phyloP scores from a whole-genome alignment of 768 basidiomycete species.

The Filobasidium wieringae region DNA sequence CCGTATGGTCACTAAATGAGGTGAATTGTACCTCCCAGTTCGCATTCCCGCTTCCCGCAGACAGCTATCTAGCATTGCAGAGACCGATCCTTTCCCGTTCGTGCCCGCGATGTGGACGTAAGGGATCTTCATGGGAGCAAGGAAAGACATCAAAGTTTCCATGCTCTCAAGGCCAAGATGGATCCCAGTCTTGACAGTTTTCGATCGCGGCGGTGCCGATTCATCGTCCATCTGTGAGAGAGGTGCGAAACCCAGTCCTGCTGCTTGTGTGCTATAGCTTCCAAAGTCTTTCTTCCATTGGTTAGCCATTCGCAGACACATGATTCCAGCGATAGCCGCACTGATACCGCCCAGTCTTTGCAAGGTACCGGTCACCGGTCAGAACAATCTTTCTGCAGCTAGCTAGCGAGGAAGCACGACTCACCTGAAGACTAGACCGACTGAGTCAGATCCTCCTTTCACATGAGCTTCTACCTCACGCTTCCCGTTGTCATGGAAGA shows the following conservation, averaged over 20 bases:
- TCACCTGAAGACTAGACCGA: conserved; percentile 68
- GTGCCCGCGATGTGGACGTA: conserved; percentile 88
- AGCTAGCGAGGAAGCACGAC: conserved; percentile 23
- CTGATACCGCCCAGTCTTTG: conserved; percentile 11
- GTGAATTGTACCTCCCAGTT: conserved; percentile 80
- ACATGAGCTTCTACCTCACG: conserved; percentile 24
- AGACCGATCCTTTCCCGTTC: conserved; percentile 93
- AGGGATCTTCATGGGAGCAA: conserved; percentile 60
- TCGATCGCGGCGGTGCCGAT: neutral
- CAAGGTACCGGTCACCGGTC: neutral
- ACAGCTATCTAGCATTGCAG: conserved; percentile 67
- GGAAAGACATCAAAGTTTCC: conserved; percentile 43
- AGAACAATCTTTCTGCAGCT: too few species aligned
- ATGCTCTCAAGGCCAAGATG: conserved; percentile 38
- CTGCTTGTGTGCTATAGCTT: too few species aligned
- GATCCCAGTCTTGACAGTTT: conserved; percentile 18
- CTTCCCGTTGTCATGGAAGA: conserved; percentile 1
- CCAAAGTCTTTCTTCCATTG: neutral
- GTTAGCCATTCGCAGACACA: conserved; percentile 10
- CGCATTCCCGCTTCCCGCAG: conserved; percentile 49
- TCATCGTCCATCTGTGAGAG: neutral
- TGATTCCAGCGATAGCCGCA: conserved; percentile 10
- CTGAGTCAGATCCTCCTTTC: conserved; percentile 50
- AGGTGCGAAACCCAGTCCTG: neutral
- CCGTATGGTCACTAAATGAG: conserved; percentile 65